Base-by-base conservation (phyloP, 495 filamentous ascomycete genomes). In the Podospora anserina region DNA sequence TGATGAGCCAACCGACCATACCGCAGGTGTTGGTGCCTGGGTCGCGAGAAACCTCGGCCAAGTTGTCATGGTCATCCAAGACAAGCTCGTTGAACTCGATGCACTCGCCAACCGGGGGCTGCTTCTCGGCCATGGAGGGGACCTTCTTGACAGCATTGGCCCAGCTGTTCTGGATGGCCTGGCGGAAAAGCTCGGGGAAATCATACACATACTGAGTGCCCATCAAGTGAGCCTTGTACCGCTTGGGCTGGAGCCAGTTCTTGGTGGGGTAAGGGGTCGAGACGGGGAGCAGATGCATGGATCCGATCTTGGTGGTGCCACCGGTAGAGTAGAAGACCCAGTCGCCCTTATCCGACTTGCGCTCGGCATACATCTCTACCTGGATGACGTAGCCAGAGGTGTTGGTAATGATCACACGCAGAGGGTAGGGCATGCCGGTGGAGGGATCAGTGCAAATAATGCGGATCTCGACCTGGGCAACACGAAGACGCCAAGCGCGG, bases 151-250 rank as follows among this genome's bases (percentile, higher is more conserved):
- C 85, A 64, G 86, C 86, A 77, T 88, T 88, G 72, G 83, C 82
- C 95, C 95, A 99, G 84, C 88, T 92, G 83, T 97, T 97, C 82
- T 97, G 93, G 80, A 97, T 91, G 55, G 95, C 94, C 80, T 98
- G 95, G 75, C 95, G 87, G 91, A 99, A 99, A 39, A 99, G 89
- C 84, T 99, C 96, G 7, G 95, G 95, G 91, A 99, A 99, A 83
- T 99, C 95, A 78, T 99, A 99, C 68, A 97, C 96, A 72, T 97
- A 99, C 78, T 99, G 95, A 19, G 95, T 99, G 72, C 95, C 95
- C 94, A 98, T 97, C 65, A 99, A 78, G 79, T 99, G 95, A 63
- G 95, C 95, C 88, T 96, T 98, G 89, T 98, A 98, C 67, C 95
- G 88, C 88, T 98, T 99, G 69, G 95, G 95, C 82, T 99, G 95